Percentiles rank a stretch among this genome's conserved stretches.
Conservation (phyloP, 345 rosid species). For the Hypericum perforatum region DNA sequence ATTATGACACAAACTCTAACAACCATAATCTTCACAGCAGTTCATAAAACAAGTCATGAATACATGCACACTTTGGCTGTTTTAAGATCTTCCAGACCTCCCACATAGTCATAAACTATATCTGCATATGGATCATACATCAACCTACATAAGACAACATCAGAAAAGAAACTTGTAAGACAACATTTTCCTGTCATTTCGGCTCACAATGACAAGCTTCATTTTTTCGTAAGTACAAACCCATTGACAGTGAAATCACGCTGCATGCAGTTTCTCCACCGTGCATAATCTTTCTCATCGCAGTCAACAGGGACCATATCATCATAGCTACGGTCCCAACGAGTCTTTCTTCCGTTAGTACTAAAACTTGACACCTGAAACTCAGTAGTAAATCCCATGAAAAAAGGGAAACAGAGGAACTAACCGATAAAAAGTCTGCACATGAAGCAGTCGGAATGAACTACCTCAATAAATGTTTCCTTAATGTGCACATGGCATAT, state of each 20-base stretch:
- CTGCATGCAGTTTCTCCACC: constrained; percentile 69
- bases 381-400: too few relatives aligned
- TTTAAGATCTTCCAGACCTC: constrained; percentile 82
- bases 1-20: too few relatives aligned
- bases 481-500: constrained; percentile 55
- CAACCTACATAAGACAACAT: constrained; percentile 36
- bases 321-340: constrained; percentile 19
- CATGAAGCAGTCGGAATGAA: not conserved
- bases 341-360: constrained; percentile 26
- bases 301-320: constrained; percentile 31
- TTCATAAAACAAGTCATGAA: constrained; percentile 19
- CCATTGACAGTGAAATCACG: constrained; percentile 96
- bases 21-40: too few relatives aligned
- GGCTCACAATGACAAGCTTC: not conserved
- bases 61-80: constrained; percentile 89
- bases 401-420: too few relatives aligned
- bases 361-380: constrained; percentile 67
- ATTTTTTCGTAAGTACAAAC: constrained; percentile 26
- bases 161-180: too few relatives aligned
- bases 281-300: constrained; percentile 51
- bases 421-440: too few relatives aligned
- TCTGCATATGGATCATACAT: constrained; percentile 87
- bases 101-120: constrained; percentile 73
- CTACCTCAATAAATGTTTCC: constrained; percentile 43
- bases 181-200: too few relatives aligned